These are phyloP conservation scores for Thermoascus crustaceus DNA, from an alignment of 2,329 filamentous ascomycete species.

Conservation along the genomic window DNA sequence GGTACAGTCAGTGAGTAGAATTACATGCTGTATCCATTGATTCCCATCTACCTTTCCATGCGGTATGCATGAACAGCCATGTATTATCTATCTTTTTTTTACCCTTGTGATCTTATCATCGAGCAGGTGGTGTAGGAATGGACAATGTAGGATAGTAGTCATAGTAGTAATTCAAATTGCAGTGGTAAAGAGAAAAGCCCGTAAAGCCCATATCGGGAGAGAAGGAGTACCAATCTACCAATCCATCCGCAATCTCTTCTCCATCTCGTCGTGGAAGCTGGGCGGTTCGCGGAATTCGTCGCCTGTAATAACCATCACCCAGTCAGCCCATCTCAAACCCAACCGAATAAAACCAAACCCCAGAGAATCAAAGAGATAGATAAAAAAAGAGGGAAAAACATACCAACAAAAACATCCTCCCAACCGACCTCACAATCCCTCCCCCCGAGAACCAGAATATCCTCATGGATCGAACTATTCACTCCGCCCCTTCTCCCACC, in stretches of 20 bases:
- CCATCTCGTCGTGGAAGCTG: constrained; percentile 86
- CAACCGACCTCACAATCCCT: constrained; percentile 70
- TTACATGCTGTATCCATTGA: no score
- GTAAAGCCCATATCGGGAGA: not conserved
- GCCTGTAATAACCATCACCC: constrained; percentile 27
- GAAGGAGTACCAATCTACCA: constrained; percentile 15
- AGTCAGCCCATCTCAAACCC: constrained; percentile 8
- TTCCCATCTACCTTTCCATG: no score
- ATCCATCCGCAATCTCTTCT: constrained; percentile 78
- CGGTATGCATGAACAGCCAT: no score
- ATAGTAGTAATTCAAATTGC: not conserved
- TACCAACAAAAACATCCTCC: constrained; percentile 86
- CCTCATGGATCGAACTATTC: constrained; percentile 89
- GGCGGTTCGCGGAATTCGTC: constrained; percentile 63
- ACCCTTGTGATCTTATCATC: no score
- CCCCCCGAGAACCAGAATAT: constrained; percentile 64
- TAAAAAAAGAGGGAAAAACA: constrained; percentile 18
- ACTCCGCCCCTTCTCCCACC: constrained; percentile 51
- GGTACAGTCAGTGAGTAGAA: no score
- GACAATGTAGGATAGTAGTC: no score
- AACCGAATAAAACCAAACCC: constrained; percentile 1
- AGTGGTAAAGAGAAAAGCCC: not conserved
- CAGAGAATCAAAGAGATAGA: constrained; percentile 6
- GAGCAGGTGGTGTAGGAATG: no score
- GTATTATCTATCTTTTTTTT: no score